These are phyloP conservation scores for Chenopodium suecicum DNA, from an alignment of 148 eudicot genomes.

Conservation along the genomic window DNA sequence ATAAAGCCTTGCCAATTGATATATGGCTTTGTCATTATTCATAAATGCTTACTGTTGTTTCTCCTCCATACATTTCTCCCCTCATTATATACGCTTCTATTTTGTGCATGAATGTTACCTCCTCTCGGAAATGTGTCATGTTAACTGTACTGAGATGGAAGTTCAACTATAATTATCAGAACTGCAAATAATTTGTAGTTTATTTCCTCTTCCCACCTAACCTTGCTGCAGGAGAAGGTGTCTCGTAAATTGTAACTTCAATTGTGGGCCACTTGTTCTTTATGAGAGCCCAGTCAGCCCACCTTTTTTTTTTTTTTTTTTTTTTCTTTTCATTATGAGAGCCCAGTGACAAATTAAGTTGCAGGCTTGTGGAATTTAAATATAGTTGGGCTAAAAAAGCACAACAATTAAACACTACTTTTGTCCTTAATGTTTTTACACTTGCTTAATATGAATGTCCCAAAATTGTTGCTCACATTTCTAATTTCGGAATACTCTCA, in stretches of 20 bases:
- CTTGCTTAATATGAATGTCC: too few species aligned
- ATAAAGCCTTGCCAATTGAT: constrained; percentile 13
- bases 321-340: neutral
- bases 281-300: neutral
- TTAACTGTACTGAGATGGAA: constrained; percentile 11
- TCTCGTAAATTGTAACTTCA: neutral
- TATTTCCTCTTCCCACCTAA: neutral
- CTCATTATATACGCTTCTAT: neutral
- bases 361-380: neutral
- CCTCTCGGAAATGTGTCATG: constrained; percentile 9
- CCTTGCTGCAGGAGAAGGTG: neutral
- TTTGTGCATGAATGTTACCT: constrained; percentile 17
- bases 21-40: constrained; percentile 8
- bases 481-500: too few species aligned
- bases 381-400: neutral
- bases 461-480: too few species aligned
- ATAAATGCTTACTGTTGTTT: constrained; percentile 5
- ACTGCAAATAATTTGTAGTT: neutral
- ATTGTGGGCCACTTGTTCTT: neutral
- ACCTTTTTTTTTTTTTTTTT: too few species aligned
- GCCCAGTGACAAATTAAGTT: neutral
- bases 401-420: too few species aligned
- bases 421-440: too few species aligned
- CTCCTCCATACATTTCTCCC: neutral
- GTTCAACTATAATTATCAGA: neutral